Base-by-base conservation (phyloP, 192 early-diverging fungal species). In the Gonapodya sp. region DNA sequence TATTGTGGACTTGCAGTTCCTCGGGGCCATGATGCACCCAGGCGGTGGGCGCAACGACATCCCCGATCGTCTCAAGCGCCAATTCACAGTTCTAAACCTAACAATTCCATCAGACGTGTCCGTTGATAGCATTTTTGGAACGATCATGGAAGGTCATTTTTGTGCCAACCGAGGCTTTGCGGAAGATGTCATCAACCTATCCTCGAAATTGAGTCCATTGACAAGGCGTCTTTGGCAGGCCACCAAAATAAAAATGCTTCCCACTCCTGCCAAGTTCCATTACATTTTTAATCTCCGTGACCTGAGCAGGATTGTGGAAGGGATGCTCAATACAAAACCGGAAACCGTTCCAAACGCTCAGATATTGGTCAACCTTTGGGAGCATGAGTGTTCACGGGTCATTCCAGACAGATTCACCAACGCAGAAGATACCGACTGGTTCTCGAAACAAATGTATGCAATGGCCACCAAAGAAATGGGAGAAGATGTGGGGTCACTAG, bases 211-310 rank as follows among this genome's bases (percentile, higher is more conserved):
- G 0, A 85, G 89, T 0, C 83, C 87, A 0, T 72, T 92, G 18
- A 91, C 91, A 0, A 83, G 90, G 36, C 78, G 86, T 30, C 80
- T 92, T 32, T 92, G 91, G 91, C 91, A 92, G 81, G 78, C 84
- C 34, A 92, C 91, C 0, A 92, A 92, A 77, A 83, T 80, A n/a
- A 92, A 92, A 81, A 92, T 92, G 91, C 83, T 92, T 72, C 91
- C 91, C 32, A 92, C 90, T 0, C 90, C 90, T 33, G 90, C 90
- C 1, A 91, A 91, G 79, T 91, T 91, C 85, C 90, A 91, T 84
- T 91, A 91, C 78, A 91, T 89, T 79, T 91, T 91, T 84, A 91
- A 91, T 78, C 81, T 91, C 78, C 87, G 90, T 83, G 90, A 91
- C 78, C 81, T 91, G 82, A 85, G 85, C 36, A 83, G 89, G 36